Evolutionary conservation across 1,284 basidiomycete genomes (phyloP).

Genomic region (Porodaedalea pini): DNA sequence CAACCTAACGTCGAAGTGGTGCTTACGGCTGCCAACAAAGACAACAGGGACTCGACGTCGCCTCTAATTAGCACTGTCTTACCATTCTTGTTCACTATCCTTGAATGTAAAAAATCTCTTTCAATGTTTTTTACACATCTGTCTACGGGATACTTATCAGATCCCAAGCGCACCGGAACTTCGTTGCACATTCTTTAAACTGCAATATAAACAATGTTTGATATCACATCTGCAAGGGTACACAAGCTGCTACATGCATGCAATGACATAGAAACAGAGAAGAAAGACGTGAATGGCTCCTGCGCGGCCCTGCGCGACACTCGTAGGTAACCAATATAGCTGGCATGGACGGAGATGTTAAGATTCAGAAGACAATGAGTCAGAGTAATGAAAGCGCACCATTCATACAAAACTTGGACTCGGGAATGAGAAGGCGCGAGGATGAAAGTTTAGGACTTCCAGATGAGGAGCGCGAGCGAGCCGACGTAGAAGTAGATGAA

Average conservation of each 20-base stretch:
- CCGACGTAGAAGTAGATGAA: constrained; percentile 98
- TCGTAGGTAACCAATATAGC: not conserved
- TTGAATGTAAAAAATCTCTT: too few species aligned
- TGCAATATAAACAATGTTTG: too few species aligned
- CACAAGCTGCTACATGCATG: not conserved
- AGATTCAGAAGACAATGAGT: not conserved
- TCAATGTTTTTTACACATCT: too few species aligned
- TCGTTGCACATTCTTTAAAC: too few species aligned
- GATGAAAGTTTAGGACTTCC: constrained; percentile 75
- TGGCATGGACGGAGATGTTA: not conserved
- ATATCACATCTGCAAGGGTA: not conserved
- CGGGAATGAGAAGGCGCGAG: not conserved
- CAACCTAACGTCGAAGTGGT: too few species aligned
- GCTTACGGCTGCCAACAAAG: too few species aligned
- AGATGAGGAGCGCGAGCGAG: constrained; percentile 85
- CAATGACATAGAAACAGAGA: not conserved
- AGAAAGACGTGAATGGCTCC: not conserved
- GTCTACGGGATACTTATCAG: too few species aligned
- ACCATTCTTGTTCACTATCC: too few species aligned
- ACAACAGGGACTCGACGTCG: too few species aligned
- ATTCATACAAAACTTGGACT: constrained; percentile 5
- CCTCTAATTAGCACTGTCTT: too few species aligned
- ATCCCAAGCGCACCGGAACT: too few species aligned
- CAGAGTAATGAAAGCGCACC: not conserved
- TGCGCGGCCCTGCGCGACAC: not conserved